Conservation (phyloP, 768 basidiomycete genomes). For the Tulasnella sp. region DNA sequence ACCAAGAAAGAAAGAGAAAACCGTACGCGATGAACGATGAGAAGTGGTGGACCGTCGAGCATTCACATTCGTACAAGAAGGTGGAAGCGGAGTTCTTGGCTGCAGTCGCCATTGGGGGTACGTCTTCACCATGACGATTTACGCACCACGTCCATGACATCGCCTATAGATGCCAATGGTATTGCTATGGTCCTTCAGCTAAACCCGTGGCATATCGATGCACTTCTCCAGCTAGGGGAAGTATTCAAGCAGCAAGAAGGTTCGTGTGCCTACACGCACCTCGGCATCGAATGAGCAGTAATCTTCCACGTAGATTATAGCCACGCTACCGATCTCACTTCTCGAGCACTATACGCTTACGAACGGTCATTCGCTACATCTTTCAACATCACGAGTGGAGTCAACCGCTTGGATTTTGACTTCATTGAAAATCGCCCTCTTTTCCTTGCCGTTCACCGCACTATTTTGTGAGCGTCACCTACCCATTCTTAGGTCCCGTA, state of each 20-base stretch:
- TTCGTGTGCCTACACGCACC: slow-evolving; percentile 24
- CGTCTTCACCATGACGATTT: neutral
- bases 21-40: slow-evolving; percentile 34
- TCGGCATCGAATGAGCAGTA: neutral
- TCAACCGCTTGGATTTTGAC: slow-evolving; percentile 79
- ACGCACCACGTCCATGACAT: neutral
- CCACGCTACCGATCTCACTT: slow-evolving; percentile 76
- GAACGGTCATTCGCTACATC: slow-evolving; percentile 80
- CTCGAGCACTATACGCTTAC: slow-evolving; percentile 86
- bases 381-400: slow-evolving; percentile 72
- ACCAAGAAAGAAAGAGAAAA: slow-evolving; percentile 28
- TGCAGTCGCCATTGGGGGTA: slow-evolving; percentile 71
- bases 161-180: slow-evolving; percentile 52
- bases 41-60: slow-evolving; percentile 83
- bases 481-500: neutral
- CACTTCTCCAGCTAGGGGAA: slow-evolving; percentile 74
- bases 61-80: slow-evolving; percentile 71
- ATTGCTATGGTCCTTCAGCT: slow-evolving; percentile 64
- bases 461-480: slow-evolving; percentile 44
- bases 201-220: slow-evolving; percentile 88
- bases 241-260: slow-evolving; percentile 82
- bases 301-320: slow-evolving; percentile 46
- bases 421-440: slow-evolving; percentile 85
- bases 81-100: slow-evolving; percentile 70
- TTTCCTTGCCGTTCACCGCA: slow-evolving; percentile 76